A percentile compares a stretch with the other conserved stretches of the same genome.
These are phyloP conservation scores for Choiromyces venosus DNA, from an alignment of 495 filamentous ascomycete genomes.

Conservation along the genomic window DNA sequence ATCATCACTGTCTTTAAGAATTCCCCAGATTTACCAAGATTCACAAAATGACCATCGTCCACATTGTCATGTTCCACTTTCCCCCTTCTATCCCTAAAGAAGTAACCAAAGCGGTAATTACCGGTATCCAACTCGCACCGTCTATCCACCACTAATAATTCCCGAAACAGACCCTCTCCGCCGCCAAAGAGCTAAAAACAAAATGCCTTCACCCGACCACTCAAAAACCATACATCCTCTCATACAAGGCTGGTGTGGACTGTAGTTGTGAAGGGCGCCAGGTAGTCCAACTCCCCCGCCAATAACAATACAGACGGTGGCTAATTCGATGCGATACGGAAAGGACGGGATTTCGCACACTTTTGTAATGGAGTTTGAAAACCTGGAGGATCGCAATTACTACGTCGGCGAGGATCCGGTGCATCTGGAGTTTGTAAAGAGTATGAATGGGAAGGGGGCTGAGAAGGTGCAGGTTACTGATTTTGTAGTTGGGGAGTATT, in stretches of 20 bases:
- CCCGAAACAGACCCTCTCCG: conserved; percentile 10
- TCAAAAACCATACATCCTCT: conserved; percentile 52
- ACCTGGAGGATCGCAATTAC: conserved; percentile 53
- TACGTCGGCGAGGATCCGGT: conserved; percentile 51
- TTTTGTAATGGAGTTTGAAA: conserved; percentile 60
- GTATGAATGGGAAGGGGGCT: conserved; percentile 41
- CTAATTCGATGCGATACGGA: background rate
- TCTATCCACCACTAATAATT: background rate
- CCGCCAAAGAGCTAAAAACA: conserved; percentile 37
- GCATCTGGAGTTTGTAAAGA: conserved; percentile 49
- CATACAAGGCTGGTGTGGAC: conserved; percentile 56
- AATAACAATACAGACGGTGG: background rate
- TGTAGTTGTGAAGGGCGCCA: conserved; percentile 61
- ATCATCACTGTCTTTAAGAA: background rate
- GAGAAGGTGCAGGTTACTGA: conserved; percentile 47
- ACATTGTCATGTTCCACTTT: conserved; percentile 24
- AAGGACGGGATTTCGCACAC: conserved; percentile 56
- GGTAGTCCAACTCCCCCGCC: conserved; percentile 44
- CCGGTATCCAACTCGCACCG: background rate
- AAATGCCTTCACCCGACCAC: conserved; percentile 48
- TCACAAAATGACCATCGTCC: conserved; percentile 28
- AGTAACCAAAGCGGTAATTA: conserved; percentile 11
- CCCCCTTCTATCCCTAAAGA: background rate
- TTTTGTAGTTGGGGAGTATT: conserved; percentile 45
- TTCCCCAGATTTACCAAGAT: background rate